Base-by-base conservation (phyloP, 83 land plant genomes). In the Picea abies region DNA sequence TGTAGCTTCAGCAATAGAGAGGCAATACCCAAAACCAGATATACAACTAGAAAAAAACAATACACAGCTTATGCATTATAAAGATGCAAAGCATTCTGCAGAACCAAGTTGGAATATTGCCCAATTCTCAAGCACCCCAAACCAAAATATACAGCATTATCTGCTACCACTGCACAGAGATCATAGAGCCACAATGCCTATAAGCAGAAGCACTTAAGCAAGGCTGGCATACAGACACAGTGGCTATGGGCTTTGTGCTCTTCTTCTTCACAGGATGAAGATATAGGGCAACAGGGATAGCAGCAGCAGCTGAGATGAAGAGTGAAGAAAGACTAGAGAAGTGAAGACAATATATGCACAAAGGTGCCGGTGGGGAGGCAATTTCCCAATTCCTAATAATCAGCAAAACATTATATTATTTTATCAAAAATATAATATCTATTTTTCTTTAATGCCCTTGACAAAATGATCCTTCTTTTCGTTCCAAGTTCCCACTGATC, bases 141-240 rank as follows among this genome's bases (percentile, higher is more conserved):
- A 52, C 56, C 12, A 52, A 52, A 10, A 2, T 12, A 52, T 52
- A 19, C n/a, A 35, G 11, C 5, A 69, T 32, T 32, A 35, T 37
- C 73, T 16, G 47, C 41, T 35, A 70, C 20, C 22, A 22, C 77
- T n/a, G 25, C 1, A 14, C 47, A 73, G 58, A 44, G 56, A 73
- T 73, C 77, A 22, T 25, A 22, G 47, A 73, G 58, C 58, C 77
- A 73, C 77, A 73, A 47, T 73, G 58, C 58, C 52, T n/a, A 47
- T n/a, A 6, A 47, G 5, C 47, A 19, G 11, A 70, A 32, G n/a
- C 44, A 39, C 41, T 19, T 37, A 2, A 6, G 3, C 75, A 37
- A 70, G 44, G 20, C 19, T 19, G 9, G 37, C 75, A 19, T 10
- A 19, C 15, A 19, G 22, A 72, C 77, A 73, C 56, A 47, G 4